Evolutionary conservation across 768 basidiomycete genomes (phyloP).

Genomic region (Antrodiella citrinella): DNA sequence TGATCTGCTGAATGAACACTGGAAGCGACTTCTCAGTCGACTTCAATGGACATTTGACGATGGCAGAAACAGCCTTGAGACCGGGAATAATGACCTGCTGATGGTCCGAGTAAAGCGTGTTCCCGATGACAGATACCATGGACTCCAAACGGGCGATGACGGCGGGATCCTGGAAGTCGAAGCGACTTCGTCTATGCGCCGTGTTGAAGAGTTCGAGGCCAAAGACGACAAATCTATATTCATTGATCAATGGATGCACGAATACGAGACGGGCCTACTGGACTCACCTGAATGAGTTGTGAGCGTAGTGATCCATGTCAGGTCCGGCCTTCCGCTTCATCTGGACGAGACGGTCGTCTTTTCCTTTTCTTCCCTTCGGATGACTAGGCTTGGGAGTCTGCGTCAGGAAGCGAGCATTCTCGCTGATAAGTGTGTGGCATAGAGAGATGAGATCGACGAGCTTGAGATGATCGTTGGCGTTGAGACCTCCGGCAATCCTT

Average conservation of each 20-base stretch:
- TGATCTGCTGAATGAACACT: slow-evolving; percentile 74
- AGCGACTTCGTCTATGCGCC: slow-evolving; percentile 76
- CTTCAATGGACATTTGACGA: slow-evolving; percentile 79
- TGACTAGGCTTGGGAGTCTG: slow-evolving; percentile 36
- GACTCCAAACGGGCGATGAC: slow-evolving; percentile 79
- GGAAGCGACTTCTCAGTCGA: slow-evolving; percentile 69
- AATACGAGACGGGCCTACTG: slow-evolving; percentile 13
- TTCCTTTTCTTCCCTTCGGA: slow-evolving; percentile 27
- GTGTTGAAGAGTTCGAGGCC: slow-evolving; percentile 89
- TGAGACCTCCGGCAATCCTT: slow-evolving; percentile 76
- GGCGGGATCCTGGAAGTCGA: slow-evolving; percentile 72
- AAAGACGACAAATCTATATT: slow-evolving; percentile 81
- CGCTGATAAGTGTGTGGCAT: slow-evolving; percentile 85
- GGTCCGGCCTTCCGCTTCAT: slow-evolving; percentile 54
- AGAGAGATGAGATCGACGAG: slow-evolving; percentile 69
- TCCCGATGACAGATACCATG: slow-evolving; percentile 81
- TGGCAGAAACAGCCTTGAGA: slow-evolving; percentile 71
- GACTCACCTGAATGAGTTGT: slow-evolving; percentile 80
- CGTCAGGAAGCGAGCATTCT: slow-evolving; percentile 82
- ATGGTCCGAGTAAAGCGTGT: slow-evolving; percentile 82
- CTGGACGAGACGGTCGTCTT: slow-evolving; percentile 65
- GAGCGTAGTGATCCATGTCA: slow-evolving; percentile 63
- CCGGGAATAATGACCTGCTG: slow-evolving; percentile 67
- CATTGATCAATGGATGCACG: no score
- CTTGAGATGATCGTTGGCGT: slow-evolving; percentile 65